Evolutionary conservation across 2,329 filamentous ascomycete species (phyloP), one percentile per base, ranked within the genome.

Genomic region (Talaromyces sp.): DNA sequence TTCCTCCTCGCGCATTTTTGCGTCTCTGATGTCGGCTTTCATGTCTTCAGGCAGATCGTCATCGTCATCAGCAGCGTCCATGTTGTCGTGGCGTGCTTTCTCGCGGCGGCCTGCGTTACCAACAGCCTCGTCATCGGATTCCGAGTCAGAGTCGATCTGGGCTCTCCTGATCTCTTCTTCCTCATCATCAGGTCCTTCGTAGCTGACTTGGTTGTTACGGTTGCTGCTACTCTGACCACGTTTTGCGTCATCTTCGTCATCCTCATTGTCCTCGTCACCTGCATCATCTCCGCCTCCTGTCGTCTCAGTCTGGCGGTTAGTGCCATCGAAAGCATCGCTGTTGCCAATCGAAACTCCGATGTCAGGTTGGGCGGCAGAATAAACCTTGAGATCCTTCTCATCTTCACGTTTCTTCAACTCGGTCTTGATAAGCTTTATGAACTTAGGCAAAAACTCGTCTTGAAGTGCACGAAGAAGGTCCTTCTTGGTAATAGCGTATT

Each of bases 141-240:
- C 83, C 2, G 82, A 82, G 21, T 85, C 85, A 24, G 79, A 75
- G 2, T 81, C 80, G 69, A 88, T 83, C 60, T 83, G 81, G 57
- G 80, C 79, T 67, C 88, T 87, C 58, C 95, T 86, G 38, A 83
- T 87, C 65, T 91, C 86, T 68, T 95, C 85, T 69, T 97, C 94
- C 3, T 93, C 93, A 5, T 96, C 92, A 70, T 97, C 94, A 53
- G 96, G 95, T 35, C 88, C 90, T 43, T 91, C 93, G 67, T 97
- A 97, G 14, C 91, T 94, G 2, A 93, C 87, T 31, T 88, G 90
- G 74, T 96, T 90, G 57, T 83, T 81, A 46, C 90, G 87, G 72
- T 96, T 94, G 52, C 86, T 85, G 26, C 63, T 66, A 50, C 72
- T 69, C 86, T 92, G 55, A 85, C 80, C 80, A 57, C 84, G 79